Evolutionary conservation across 2,329 filamentous ascomycete genomes (phyloP), one percentile per base, ranked within the genome.

Genomic region (Botrytis tulipae): DNA sequence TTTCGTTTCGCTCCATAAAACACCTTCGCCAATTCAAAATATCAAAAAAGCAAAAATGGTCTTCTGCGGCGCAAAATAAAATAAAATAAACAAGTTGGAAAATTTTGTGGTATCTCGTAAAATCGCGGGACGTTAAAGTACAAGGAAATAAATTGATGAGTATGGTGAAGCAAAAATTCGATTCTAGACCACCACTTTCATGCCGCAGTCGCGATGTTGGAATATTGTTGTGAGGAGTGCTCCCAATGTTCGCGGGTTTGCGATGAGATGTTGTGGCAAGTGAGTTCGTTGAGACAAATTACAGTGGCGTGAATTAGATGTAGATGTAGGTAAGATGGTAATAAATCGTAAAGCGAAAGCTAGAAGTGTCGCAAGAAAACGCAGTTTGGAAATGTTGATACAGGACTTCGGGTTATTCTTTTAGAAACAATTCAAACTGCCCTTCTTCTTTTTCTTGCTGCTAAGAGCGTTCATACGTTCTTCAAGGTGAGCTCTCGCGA

Each of bases 391-490:
- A n/a, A 65, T 48, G 25, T 57, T 57, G 48, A 25, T 42, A 42
- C 22, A 69, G 22, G 60, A 65, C 70, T 74, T 73, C 40, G 72
- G 35, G 60, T 48, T 37, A 32, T n/a, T 70, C 32, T 40, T 40
- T 76, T 80, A 82, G 76, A 99, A 99, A 88, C 96, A 99, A 86
- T 98, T 98, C 83, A 99, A 88, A 78, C 92, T 95, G 80, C 92
- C 90, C 88, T 97, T 97, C 89, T 97, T 80, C 75, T 80, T 80
- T 74, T 80, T 97, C 85, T 93, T 92, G 81, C 88, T 90, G 84
- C 91, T 95, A 82, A 96, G 92, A 74, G 93, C 91, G 80, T 95
- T 94, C 91, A 99, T 99, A 73, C 95, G 90, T 85, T 97, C 94
- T 84, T 99, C 95, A 40, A 99, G 88, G 80, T 97, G 93, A 57